phyloP scores from a whole-genome alignment of 2,329 filamentous ascomycete species.

The Daldinia sp. region DNA sequence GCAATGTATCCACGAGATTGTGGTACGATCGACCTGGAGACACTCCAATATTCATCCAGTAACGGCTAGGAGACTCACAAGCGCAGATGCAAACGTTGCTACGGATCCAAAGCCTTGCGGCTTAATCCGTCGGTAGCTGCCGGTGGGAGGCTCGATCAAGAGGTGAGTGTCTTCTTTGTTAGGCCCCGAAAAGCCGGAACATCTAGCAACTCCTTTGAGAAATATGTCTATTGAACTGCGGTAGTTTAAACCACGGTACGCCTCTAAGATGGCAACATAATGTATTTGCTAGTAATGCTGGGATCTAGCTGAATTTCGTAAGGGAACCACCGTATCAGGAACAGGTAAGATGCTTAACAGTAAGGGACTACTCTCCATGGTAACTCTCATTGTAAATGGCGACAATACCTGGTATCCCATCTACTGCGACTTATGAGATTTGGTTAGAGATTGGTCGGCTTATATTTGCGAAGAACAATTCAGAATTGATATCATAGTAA shows the following conservation, averaged over 20 bases:
- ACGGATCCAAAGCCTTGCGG: not conserved
- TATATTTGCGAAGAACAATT: not conserved
- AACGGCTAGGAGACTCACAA: not conserved
- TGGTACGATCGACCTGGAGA: not conserved
- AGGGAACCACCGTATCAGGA: not conserved
- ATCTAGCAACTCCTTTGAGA: not conserved
- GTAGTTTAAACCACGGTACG: not conserved
- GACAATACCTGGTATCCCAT: not conserved
- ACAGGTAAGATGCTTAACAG: not conserved
- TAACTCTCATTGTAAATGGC: not conserved
- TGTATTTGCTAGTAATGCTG: not conserved
- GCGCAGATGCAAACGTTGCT: not conserved
- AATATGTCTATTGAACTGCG: not conserved
- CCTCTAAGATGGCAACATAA: not conserved
- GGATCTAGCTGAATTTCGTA: not conserved
- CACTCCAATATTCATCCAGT: not conserved
- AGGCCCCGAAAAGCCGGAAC: not conserved
- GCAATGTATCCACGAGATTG: conserved; percentile 10
- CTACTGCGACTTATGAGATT: not conserved
- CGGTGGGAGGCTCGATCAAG: not conserved
- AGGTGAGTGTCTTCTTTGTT: not conserved
- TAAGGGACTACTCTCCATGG: not conserved
- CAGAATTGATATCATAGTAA: not conserved
- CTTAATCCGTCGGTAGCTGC: not conserved
- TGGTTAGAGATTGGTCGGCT: not conserved